A percentile compares a stretch with the other conserved stretches of the same genome.
phyloP scores from a whole-genome alignment of 768 basidiomycete species.

The Termitomyces sp. region DNA sequence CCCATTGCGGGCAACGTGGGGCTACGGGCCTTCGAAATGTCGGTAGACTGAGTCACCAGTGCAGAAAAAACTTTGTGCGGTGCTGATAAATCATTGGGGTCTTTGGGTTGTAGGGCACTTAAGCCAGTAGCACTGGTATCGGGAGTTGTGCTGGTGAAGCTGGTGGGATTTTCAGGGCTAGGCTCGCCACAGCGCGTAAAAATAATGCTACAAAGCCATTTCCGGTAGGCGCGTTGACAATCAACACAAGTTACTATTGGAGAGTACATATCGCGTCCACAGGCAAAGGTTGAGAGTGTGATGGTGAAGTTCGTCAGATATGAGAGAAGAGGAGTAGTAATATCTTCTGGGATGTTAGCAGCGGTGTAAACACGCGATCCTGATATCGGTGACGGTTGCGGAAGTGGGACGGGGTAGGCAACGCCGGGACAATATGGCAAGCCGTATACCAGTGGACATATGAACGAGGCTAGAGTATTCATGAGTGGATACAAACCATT shows the following conservation, averaged over 20 bases:
- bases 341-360: slow-evolving; percentile 39
- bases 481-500: neutral
- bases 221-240: slow-evolving; percentile 67
- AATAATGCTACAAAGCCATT: slow-evolving; percentile 71
- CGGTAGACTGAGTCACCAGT: slow-evolving; percentile 36
- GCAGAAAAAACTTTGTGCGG: slow-evolving; percentile 39
- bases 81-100: slow-evolving; percentile 12
- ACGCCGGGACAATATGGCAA: slow-evolving; percentile 72
- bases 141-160: slow-evolving; percentile 26
- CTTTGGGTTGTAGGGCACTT: slow-evolving; percentile 18
- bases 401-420: slow-evolving; percentile 66
- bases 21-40: slow-evolving; percentile 35
- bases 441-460: slow-evolving; percentile 63
- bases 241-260: slow-evolving; percentile 72
- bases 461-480: slow-evolving; percentile 44
- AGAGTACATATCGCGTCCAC: slow-evolving; percentile 77
- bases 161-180: slow-evolving; percentile 24
- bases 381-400: slow-evolving; percentile 32
- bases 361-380: slow-evolving; percentile 40
- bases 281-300: slow-evolving; percentile 66
- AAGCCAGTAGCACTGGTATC: slow-evolving; percentile 26
- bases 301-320: slow-evolving; percentile 72
- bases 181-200: slow-evolving; percentile 73
- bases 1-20: slow-evolving; percentile 38
- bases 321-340: slow-evolving; percentile 47